A percentile compares a stretch with the other conserved stretches of the same genome.
These are phyloP conservation scores for Termitomyces sp. DNA, from an alignment of 768 basidiomycete genomes.

Conservation along the genomic window DNA sequence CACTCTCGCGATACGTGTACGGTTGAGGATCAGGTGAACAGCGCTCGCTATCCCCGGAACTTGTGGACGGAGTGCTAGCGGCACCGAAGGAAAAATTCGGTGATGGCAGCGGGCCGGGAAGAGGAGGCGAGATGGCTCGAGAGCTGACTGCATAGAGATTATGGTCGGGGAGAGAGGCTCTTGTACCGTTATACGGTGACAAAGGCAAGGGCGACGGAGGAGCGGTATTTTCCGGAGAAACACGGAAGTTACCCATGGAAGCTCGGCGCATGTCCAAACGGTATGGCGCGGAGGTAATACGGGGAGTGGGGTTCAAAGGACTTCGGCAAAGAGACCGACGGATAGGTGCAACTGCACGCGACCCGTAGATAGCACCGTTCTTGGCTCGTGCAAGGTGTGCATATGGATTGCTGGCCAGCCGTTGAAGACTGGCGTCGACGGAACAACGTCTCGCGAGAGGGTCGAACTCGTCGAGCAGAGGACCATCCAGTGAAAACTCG, in stretches of 20 bases:
- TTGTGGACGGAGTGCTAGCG: constrained; percentile 45
- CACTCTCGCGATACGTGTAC: constrained; percentile 41
- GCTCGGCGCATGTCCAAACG: constrained; percentile 34
- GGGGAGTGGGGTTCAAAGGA: constrained; percentile 24
- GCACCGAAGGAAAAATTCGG: constrained; percentile 63
- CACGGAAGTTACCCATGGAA: constrained; percentile 34
- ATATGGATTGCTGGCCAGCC: constrained; percentile 45
- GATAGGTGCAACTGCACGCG: constrained; percentile 29
- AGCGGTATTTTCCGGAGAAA: constrained; percentile 26
- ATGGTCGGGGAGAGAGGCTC: constrained; percentile 47
- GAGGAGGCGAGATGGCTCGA: constrained; percentile 36
- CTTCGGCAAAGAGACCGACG: constrained; percentile 25
- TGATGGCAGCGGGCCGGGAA: constrained; percentile 55
- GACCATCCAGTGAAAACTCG: constrained; percentile 26
- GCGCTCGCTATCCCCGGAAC: constrained; percentile 45
- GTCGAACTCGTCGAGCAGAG: constrained; percentile 37
- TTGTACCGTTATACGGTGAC: constrained; percentile 35
- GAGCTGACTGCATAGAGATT: constrained; percentile 42
- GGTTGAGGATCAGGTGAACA: constrained; percentile 49
- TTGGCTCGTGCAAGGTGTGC: constrained; percentile 47
- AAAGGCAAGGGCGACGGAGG: constrained; percentile 40
- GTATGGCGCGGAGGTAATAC: constrained; percentile 27
- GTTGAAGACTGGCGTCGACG: constrained; percentile 42
- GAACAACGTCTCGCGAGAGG: constrained; percentile 37
- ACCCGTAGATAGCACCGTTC: constrained; percentile 39